These are phyloP conservation scores for Decorospora gaudefroyi DNA, from an alignment of 2,329 filamentous ascomycete species.

Conservation along the genomic window DNA sequence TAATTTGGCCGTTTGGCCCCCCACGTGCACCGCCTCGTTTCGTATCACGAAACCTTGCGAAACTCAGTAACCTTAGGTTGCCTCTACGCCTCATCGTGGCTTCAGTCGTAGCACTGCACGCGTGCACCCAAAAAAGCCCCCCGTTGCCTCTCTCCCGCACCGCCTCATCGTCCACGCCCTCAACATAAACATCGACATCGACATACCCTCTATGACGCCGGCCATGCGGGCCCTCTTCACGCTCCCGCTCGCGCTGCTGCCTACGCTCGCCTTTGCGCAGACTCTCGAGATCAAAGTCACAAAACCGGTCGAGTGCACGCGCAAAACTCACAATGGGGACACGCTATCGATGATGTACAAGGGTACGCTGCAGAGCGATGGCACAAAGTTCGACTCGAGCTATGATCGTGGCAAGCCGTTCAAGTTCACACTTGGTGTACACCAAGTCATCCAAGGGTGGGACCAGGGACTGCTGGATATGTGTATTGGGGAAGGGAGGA, in stretches of 20 bases:
- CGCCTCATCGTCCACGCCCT: no score
- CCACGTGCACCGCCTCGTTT: constrained; percentile 17
- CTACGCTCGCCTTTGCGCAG: constrained; percentile 30
- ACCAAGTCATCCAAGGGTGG: constrained; percentile 93
- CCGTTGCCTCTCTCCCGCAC: constrained; percentile 1
- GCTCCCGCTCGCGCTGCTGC: constrained; percentile 30
- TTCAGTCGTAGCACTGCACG: constrained; percentile 6
- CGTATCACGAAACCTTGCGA: constrained; percentile 12
- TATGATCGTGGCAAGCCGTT: constrained; percentile 80
- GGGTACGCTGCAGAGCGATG: constrained; percentile 60
- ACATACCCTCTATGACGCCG: constrained; percentile 9
- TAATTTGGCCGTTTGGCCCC: no score
- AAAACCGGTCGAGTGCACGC: constrained; percentile 49
- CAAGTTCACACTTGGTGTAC: constrained; percentile 75
- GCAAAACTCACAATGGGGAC: constrained; percentile 54
- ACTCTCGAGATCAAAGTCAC: constrained; percentile 51
- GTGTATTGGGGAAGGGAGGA: constrained; percentile 92
- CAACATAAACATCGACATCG: constrained; percentile 1
- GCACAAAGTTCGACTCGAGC: constrained; percentile 79
- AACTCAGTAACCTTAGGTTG: constrained; percentile 3
- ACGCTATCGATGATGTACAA: constrained; percentile 55
- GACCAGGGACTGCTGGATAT: constrained; percentile 88
- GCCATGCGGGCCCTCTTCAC: constrained; percentile 40
- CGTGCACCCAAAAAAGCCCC: constrained; percentile 3
- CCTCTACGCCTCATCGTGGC: constrained; percentile 13